Conservation (phyloP, 768 basidiomycete genomes). For the Mycena kentingensis region DNA sequence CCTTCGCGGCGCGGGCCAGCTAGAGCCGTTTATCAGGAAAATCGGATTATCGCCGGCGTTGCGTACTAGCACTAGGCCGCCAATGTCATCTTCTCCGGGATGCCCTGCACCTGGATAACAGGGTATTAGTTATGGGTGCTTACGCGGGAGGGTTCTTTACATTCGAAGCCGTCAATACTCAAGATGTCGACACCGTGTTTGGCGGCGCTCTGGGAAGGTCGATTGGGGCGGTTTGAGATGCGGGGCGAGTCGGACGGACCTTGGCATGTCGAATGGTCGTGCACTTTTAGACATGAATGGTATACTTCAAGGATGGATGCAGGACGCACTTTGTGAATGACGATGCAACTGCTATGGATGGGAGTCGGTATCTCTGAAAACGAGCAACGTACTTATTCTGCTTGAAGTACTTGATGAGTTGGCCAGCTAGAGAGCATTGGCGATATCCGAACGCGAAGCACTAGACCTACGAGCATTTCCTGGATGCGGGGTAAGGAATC, state of each 20-base stretch:
- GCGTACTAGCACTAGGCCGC: conserved; percentile 76
- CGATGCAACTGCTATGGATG: conserved; percentile 50
- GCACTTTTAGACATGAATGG: no score
- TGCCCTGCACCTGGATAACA: conserved; percentile 76
- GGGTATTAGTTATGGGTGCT: conserved; percentile 5
- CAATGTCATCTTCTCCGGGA: conserved; percentile 93
- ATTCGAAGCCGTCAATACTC: conserved; percentile 92
- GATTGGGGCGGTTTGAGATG: not conserved
- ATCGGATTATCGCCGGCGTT: not conserved
- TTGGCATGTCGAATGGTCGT: conserved; percentile 85
- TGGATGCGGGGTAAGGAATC: not conserved
- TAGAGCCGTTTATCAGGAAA: conserved; percentile 30
- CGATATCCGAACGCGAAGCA: not conserved
- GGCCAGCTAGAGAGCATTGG: conserved; percentile 53
- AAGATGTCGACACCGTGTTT: conserved; percentile 82
- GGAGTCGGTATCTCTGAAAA: not conserved
- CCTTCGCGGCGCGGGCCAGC: conserved; percentile 86
- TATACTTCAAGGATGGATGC: no score
- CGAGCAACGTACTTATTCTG: conserved; percentile 39
- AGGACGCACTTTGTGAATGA: no score
- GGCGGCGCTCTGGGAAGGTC: conserved; percentile 49
- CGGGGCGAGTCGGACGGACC: conserved; percentile 37
- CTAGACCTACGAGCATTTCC: conserved; percentile 72
- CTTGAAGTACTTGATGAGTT: conserved; percentile 81
- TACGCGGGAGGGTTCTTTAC: conserved; percentile 39